Base-by-base conservation (phyloP, 192 early-diverging fungal genomes). In the Diversispora epigaea region DNA sequence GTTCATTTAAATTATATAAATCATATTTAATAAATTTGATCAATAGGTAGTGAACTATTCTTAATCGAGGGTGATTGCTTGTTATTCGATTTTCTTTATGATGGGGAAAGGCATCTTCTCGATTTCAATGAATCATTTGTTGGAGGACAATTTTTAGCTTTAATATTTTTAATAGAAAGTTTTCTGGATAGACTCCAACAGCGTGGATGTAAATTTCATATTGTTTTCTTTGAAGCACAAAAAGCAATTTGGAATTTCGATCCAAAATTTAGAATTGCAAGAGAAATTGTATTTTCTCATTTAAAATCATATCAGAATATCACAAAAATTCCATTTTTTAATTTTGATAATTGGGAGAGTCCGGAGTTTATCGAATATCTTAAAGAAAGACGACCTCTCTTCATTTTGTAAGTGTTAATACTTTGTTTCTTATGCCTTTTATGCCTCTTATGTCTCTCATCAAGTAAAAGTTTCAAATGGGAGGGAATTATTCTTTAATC, bases 61-160 rank as follows among this genome's bases (percentile, higher is more conserved):
- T 57, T 84, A 11, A 69, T 84, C 12, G 83, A 84, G 17, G 81
- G 82, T 6, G 82, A 84, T 65, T 58, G 77, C 39, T 72, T 84
- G 9, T 47, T 80, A 17, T 67, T 56, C 43, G 43, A 49, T 12
- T 81, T 47, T 47, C 0, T 66, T 17, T 63, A 39, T 41, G 78
- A 75, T 41, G 50, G 68, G 9, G 22, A 78, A 57, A 47, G 54
- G 4, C 39, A 77, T 21, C 68, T 44, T 45, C 56, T 78, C 19
- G 19, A 66, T 47, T 39, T 54, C 54, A 21, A 11, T 0, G 19
- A 70, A 70, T 14, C 56, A 55, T 56, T 54, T 17, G 22, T 62
- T 22, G 76, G 77, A 7, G 78, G 56, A n/a, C 78, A 79, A 45
- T 52, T 68, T 22, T 66, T 82, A 1, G 77, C 69, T n/a, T 50